Evolutionary conservation across 2,329 filamentous ascomycete genomes (phyloP), one percentile per base, ranked within the genome.

Genomic region (Plectosphaerella cucumerina): DNA sequence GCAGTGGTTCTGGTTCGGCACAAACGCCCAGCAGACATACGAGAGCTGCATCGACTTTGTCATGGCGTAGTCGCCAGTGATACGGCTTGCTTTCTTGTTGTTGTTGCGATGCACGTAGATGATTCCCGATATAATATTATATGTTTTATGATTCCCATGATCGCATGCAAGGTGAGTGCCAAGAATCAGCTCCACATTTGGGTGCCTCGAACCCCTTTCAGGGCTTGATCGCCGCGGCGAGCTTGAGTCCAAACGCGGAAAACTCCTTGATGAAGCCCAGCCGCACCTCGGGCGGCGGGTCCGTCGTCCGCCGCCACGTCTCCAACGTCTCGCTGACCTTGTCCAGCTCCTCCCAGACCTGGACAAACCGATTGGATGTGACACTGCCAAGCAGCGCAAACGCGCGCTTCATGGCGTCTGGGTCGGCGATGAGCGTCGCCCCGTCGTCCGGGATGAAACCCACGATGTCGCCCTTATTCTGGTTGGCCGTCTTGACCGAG

Each of bases 1-100:
- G 53, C 72, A 78, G 47, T 78, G 76, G 70, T 76, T 75, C 65
- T 71, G 68, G 68, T 65, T 68, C 49, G 68, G 67, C 1, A 65
- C 62, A 1, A 53, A 44, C 1, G 67, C 68, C 0, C 57, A 65
- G 57, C 69, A 72, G 60, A 72, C 67, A 2, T 71, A 71, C 43
- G 60, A 70, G 56, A 69, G 65, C 52, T 71, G 69, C 37, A 58
- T 71, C 9, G 68, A 71, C 51, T 71, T 70, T 4, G 54, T 55
- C 3, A 51, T 56, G 54, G 50, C 17, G 22, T 49, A 20, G 17
- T 15, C 17, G 12, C 39, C 14, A 17, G 39, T 4, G 39, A 20
- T 42, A n/a, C n/a, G 17, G 39, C 17, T 39, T 39, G 35, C 26
- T 31, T 31, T 31, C 26, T 31, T 31, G 26, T n/a, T n/a, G n/a